Evolutionary conservation across 1,284 basidiomycete species (phyloP).

Genomic region (Sanghuangporus sanghuang): DNA sequence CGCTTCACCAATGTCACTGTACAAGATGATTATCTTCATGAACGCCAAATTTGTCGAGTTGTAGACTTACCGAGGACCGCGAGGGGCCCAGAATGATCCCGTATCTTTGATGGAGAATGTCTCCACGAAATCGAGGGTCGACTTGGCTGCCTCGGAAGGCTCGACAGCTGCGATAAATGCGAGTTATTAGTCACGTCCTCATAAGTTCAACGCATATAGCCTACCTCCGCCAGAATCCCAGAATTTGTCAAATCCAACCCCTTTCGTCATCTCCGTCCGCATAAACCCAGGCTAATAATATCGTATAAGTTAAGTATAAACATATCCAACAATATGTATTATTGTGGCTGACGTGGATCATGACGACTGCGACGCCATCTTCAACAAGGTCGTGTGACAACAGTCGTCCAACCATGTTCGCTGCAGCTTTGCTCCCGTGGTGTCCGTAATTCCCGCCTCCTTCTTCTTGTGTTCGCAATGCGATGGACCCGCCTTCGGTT

Average conservation of each 20-base stretch:
- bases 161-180: slow-evolving; percentile 30
- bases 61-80: slow-evolving; percentile 32
- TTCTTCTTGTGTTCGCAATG: slow-evolving; percentile 37
- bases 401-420: slow-evolving; percentile 44
- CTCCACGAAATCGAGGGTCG: slow-evolving; percentile 35
- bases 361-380: slow-evolving; percentile 34
- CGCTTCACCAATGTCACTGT: slow-evolving; percentile 39
- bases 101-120: slow-evolving; percentile 30
- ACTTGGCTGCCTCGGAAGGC: slow-evolving; percentile 36
- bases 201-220: slow-evolving; percentile 6
- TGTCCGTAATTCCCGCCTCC: slow-evolving; percentile 45
- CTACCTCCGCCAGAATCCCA: slow-evolving; percentile 39
- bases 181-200: not conserved
- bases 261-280: slow-evolving; percentile 42
- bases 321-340: not conserved
- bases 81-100: slow-evolving; percentile 43
- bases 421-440: slow-evolving; percentile 43
- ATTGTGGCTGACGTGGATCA: slow-evolving; percentile 37
- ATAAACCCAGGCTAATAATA: slow-evolving; percentile 28
- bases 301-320: not conserved
- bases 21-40: not conserved
- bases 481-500: slow-evolving; percentile 41
- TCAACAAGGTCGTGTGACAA: slow-evolving; percentile 36
- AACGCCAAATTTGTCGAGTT: not conserved
- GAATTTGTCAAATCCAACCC: slow-evolving; percentile 39